Evolutionary conservation across 2,329 filamentous ascomycete species (phyloP), one percentile per base, ranked within the genome.

Genomic region (Penicillium sp.): DNA sequence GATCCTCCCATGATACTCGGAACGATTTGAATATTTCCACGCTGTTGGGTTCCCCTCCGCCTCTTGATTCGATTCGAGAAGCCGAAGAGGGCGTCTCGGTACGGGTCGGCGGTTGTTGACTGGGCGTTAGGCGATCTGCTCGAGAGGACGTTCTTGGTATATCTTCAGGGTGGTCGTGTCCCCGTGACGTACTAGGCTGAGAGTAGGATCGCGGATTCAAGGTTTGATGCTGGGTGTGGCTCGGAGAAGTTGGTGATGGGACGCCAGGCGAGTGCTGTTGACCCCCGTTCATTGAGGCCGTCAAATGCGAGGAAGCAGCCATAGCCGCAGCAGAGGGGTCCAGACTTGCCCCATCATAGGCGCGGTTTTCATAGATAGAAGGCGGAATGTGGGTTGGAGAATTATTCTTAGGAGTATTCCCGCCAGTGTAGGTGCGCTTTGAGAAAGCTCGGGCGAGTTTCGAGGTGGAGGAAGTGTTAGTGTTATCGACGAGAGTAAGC

Each of bases 1-100:
- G 94, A 67, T 99, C 94, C 62, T 99, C 94, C 83, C 97, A 95
- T 69, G 90, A 94, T 56, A 99, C 94, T 32, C 93, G 87, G 82
- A 99, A 99, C 1, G 90, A 96, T 72, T 99, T 99, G 85, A 97
- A 97, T 53, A 99, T 97, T 73, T 99, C 94, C 53, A 97, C 92
- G 33, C 73, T 77, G 13, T 73, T 73, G 7, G 73, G 72, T 43
- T 64, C 62, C 24, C 64, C 60, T 18, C 66, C 55, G 0, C 62
- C 56, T 51, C 66, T 55, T 21, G 68, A 69, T 13, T 71, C 66
- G 17, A 63, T 57, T 36, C 68, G 64, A 9, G 64, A 56, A 17
- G 49, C 52, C n/a, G 61, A 60, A 7, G 56, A 64, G 1, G 68
- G 68, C 23, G 70, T 62, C 26, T 72, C 66, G 8, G 66, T 61